Base-by-base conservation (phyloP, 345 rosid genomes). In the Acer saccharum region DNA sequence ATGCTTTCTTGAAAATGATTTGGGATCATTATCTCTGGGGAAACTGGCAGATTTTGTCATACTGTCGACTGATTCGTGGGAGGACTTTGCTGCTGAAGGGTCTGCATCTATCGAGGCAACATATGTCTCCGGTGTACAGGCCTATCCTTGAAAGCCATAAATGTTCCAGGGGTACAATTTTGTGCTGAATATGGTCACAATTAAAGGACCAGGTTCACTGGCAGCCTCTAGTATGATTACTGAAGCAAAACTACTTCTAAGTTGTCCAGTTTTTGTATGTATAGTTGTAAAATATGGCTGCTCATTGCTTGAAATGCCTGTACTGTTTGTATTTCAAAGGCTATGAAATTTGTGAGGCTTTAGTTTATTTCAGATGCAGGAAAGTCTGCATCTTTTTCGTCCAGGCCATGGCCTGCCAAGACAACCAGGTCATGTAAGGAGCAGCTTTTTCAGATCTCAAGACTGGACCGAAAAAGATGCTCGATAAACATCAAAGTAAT, bases 41-140 rank as follows among this genome's bases (percentile, higher is more conserved):
- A 95, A 93, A 78, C 79, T 93, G 3, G 98, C 99, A 6, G 98
- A 95, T 80, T 95, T 95, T 50, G 94, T 91, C 1, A 21, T 92
- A 55, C 75, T 95, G 66, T 88, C 97, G 10, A 61, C 88, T 9
- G 50, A 72, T 75, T 92, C 93, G 0, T 93, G 93, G 95, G 88
- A 85, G 32, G 90, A 84, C 21, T 84, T 93, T 68, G 86, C 86
- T 4, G 76, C 78, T 6, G 91, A 86, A 65, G 92, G 81, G 25
- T 85, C 86, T 55, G 85, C 91, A 41, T 83, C 88, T 5, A 86
- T 92, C 6, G 77, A 84, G 21, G 94, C 93, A 48, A 93, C 99
- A 0, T 93, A 90, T 66, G 85, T 92, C 48, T 87, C 84, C 44
- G 99, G 99, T 73, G 72, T 13, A 48, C 85, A 78, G 80, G 85